These are phyloP conservation scores for Tillandsia leiboldiana DNA, from an alignment of 176 grass and related monocot genomes.

Conservation along the genomic window DNA sequence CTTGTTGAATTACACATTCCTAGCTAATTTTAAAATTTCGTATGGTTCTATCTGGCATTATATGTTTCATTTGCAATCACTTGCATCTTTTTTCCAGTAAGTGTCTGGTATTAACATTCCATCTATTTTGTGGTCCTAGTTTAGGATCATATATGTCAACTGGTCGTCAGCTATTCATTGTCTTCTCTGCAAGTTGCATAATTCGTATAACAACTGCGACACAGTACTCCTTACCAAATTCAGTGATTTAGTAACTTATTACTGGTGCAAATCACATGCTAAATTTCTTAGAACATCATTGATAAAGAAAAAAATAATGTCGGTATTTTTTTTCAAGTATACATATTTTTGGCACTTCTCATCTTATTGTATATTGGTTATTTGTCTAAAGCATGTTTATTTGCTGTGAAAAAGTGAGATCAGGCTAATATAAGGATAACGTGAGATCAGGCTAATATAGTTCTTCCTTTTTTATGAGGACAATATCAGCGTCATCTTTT, in stretches of 20 bases:
- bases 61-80: neutral
- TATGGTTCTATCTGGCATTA: neutral
- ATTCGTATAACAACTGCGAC: neutral
- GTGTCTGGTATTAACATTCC: neutral
- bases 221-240: neutral
- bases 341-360: no score
- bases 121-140: neutral
- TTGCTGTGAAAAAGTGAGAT: neutral
- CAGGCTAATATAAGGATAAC: no score
- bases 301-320: no score
- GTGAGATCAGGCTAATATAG: neutral
- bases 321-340: no score
- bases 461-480: neutral
- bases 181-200: neutral
- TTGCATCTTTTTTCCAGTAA: neutral
- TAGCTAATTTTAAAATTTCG: neutral
- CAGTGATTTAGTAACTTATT: neutral
- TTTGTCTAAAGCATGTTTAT: neutral
- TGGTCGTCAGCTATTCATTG: neutral
- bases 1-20: no score
- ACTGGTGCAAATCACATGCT: no score
- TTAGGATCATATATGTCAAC: neutral
- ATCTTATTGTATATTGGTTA: neutral
- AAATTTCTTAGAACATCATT: no score
- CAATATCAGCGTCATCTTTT: neutral